These are phyloP conservation scores for Triadica sebifera DNA, from an alignment of 345 rosid genomes.

Conservation along the genomic window DNA sequence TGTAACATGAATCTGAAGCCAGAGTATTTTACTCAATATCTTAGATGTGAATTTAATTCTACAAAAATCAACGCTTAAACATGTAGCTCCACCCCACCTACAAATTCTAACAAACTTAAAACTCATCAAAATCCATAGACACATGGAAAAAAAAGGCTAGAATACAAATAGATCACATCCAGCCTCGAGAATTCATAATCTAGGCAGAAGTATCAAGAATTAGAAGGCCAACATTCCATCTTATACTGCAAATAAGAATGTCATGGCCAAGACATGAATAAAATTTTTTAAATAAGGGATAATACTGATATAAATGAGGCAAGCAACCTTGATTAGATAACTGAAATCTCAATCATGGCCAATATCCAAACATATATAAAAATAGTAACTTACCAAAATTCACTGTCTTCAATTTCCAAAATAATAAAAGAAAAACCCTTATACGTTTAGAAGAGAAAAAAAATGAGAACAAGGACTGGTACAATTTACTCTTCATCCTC, in stretches of 20 bases:
- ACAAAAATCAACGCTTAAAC: background rate
- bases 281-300: background rate
- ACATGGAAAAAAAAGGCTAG: background rate
- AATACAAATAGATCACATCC: background rate
- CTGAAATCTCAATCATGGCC: background rate
- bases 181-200: background rate
- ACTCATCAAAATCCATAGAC: background rate
- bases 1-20: background rate
- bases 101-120: background rate
- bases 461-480: background rate
- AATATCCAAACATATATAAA: background rate
- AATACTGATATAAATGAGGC: background rate
- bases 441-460: background rate
- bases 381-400: background rate
- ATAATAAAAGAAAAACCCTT: background rate
- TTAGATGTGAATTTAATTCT: background rate
- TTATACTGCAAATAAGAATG: background rate
- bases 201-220: background rate
- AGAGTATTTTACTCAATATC: background rate
- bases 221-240: background rate
- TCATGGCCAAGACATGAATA: too few relatives aligned
- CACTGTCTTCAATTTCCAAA: conserved; percentile 1
- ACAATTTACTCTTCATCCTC: conserved; percentile 58
- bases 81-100: background rate
- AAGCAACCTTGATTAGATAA: background rate